Evolutionary conservation across 2,329 filamentous ascomycete species (phyloP).

Genomic region (Trichophyton schoenleinii): DNA sequence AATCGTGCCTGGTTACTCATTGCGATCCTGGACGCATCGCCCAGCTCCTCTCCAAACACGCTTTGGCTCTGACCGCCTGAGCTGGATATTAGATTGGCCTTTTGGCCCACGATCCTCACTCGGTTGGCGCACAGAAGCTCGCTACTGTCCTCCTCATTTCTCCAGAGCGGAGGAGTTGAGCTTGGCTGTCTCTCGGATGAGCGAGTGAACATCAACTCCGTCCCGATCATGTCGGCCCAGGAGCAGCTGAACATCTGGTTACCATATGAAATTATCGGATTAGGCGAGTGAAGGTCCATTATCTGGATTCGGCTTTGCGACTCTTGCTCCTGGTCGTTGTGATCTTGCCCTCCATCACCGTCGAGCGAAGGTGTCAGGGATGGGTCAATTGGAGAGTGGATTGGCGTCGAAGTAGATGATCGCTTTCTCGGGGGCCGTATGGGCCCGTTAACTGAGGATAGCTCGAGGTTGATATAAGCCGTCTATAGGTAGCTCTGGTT

Average conservation of each 20-base stretch:
- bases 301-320: constrained; percentile 52
- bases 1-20: constrained; percentile 41
- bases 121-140: constrained; percentile 61
- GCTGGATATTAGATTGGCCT: constrained; percentile 46
- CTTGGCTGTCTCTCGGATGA: constrained; percentile 27
- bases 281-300: constrained; percentile 62
- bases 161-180: constrained; percentile 40
- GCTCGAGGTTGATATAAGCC: constrained; percentile 49
- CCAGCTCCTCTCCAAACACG: not conserved
- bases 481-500: constrained; percentile 27
- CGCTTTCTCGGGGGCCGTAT: constrained; percentile 23
- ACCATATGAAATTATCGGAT: constrained; percentile 68
- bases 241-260: constrained; percentile 65
- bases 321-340: constrained; percentile 13
- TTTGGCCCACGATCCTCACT: constrained; percentile 55
- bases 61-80: constrained; percentile 10
- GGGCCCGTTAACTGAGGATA: constrained; percentile 35
- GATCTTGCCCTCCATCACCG: not conserved
- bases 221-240: constrained; percentile 76
- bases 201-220: constrained; percentile 60
- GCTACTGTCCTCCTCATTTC: constrained; percentile 42
- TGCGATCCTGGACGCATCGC: constrained; percentile 17
- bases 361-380: constrained; percentile 12
- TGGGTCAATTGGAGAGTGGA: constrained; percentile 9
- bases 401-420: constrained; percentile 7